Evolutionary conservation across 768 basidiomycete genomes (phyloP).

Genomic region (Termitomyces sp.): DNA sequence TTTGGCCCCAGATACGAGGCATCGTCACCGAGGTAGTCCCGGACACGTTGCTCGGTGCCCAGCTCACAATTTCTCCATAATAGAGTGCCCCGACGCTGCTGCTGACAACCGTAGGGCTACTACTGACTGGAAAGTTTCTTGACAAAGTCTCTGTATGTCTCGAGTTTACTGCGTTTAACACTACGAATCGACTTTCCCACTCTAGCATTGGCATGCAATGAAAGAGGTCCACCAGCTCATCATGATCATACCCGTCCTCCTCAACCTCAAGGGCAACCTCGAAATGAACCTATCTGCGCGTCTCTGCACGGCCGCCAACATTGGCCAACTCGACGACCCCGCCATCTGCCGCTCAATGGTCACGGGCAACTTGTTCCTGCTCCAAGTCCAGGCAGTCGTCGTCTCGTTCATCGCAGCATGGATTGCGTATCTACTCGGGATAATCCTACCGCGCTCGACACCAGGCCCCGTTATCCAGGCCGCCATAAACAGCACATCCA

Average conservation of each 20-base stretch:
- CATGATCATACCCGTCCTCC: conserved; percentile 90
- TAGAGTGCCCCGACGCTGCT: conserved; percentile 87
- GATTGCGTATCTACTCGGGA: conserved; percentile 67
- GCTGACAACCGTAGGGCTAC: conserved; percentile 73
- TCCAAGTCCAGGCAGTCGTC: conserved; percentile 90
- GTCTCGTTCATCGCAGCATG: conserved; percentile 85
- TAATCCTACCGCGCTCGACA: conserved; percentile 43
- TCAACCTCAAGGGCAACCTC: conserved; percentile 96
- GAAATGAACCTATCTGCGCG: conserved; percentile 98
- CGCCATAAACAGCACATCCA: background rate
- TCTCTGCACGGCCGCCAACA: conserved; percentile 91
- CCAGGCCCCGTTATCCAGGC: background rate
- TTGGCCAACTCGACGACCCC: conserved; percentile 83
- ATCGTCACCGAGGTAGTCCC: conserved; percentile 70
- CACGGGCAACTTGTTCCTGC: conserved; percentile 73
- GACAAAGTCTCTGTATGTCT: conserved; percentile 74
- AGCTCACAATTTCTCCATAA: background rate
- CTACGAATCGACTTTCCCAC: too few relatives aligned
- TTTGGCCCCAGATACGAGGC: conserved; percentile 52
- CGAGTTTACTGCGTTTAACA: background rate
- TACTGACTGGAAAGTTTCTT: conserved; percentile 89
- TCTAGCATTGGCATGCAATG: conserved; percentile 85
- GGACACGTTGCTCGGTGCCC: background rate
- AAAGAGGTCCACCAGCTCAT: conserved; percentile 88
- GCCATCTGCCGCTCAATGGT: conserved; percentile 58